Evolutionary conservation across 148 eudicot species (phyloP).

Genomic region (Cornus kousa): DNA sequence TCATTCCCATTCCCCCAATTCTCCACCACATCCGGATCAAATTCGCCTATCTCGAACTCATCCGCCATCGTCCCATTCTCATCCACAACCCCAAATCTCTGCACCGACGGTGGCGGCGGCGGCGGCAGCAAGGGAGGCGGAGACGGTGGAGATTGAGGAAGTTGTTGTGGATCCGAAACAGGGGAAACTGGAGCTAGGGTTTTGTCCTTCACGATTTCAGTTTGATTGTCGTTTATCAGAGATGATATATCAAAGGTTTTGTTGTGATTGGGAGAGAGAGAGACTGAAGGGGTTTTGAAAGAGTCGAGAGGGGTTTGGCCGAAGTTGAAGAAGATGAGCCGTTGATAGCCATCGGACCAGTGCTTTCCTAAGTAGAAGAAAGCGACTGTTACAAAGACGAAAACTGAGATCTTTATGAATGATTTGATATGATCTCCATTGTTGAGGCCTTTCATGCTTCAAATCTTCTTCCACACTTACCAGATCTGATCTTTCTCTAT

Average conservation of each 20-base stretch:
- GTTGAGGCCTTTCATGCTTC: conserved; percentile 39
- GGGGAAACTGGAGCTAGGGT: conserved; percentile 16
- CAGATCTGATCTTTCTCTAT: conserved; percentile 18
- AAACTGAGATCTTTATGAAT: conserved; percentile 41
- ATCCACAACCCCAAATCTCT: conserved; percentile 70
- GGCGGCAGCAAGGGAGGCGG: conserved; percentile 29
- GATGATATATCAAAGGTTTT: conserved; percentile 42
- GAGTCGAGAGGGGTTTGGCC: conserved; percentile 21
- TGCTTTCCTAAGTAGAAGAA: conserved; percentile 81
- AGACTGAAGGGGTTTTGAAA: conserved; percentile 25
- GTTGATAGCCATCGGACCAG: conserved; percentile 47
- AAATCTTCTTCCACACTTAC: not conserved
- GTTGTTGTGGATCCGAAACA: not conserved
- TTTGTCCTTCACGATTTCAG: not conserved
- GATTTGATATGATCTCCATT: conserved; percentile 53
- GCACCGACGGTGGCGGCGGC: conserved; percentile 40
- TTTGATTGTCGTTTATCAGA: conserved; percentile 25
- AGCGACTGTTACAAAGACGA: conserved; percentile 52
- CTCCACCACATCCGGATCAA: conserved; percentile 58
- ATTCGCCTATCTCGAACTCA: conserved; percentile 75
- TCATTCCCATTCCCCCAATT: conserved; percentile 46
- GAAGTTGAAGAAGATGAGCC: conserved; percentile 49
- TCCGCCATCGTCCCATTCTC: conserved; percentile 84
- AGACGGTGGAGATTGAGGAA: conserved; percentile 23
- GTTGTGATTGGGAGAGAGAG: conserved; percentile 67